Base-by-base conservation (phyloP, 169 alveolate species). In the Cyclospora cayetanensis region DNA sequence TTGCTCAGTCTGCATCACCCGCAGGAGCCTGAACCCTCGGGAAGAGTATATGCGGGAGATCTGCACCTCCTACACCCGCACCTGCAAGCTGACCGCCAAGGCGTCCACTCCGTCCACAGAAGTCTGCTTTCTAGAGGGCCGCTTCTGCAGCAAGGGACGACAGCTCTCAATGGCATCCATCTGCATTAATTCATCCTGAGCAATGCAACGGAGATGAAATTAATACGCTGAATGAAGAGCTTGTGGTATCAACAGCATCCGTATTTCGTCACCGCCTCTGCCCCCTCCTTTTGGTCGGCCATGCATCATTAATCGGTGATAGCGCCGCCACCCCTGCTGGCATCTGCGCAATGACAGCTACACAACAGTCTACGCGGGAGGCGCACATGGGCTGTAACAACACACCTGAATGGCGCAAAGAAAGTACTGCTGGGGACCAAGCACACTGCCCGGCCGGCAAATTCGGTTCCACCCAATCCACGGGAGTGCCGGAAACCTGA, bases 401-500 rank as follows among this genome's bases (percentile, higher is more conserved):
- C 85, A 29, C 34, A 90, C 93, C 94, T 94, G 91, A 72, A 89
- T 90, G 70, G 86, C 94, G 55, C 90, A 66, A 20, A 94, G 91
- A 70, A 91, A 94, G 74, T 94, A 96, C 90, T 98, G 97, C 93
- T 98, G 98, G 12, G 99, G 99, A 20, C 99, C 99, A 70, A 97
- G 95, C 52, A 98, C 96, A 90, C 98, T 96, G 35, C 99, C 99
- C 22, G 99, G 99, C 55, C 99, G 95, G 79, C 97, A 96, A 66
- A 98, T 95, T 12, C 94, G 46, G 39, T 90, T 90, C 94, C 94
- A 90, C 4, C 98, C 99, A 34, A 97, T 97, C 96, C 98, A 98
- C 29, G 97, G 98, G n/a, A 97, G 95, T n/a, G 99, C 99, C 3
- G 98, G 97, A 76, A 98, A 97, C 66, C 96, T 90, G 91, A 22